Evolutionary conservation across 169 alveolate species (phyloP).

Genomic region (Plasmodium coatneyi): DNA sequence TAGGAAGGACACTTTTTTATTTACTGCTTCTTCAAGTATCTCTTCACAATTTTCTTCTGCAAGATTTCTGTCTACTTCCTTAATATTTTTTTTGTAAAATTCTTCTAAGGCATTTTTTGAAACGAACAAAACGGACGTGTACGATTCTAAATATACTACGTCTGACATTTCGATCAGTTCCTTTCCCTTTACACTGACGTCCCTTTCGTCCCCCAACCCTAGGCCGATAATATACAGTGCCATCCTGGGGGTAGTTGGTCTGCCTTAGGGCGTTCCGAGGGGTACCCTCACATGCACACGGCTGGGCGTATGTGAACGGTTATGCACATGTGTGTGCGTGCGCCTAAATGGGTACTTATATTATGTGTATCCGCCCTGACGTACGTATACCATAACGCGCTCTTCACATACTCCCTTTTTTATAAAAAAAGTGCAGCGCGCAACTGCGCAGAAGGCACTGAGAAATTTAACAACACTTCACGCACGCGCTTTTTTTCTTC

Average conservation of each 20-base stretch:
- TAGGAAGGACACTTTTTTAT: slow-evolving; percentile 89
- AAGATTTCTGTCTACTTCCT: slow-evolving; percentile 95
- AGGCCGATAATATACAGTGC: slow-evolving; percentile 94
- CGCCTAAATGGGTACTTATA: neutral
- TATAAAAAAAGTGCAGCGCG: neutral
- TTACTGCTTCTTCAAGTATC: slow-evolving; percentile 91
- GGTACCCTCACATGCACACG: neutral
- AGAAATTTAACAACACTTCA: neutral
- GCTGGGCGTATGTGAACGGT: neutral
- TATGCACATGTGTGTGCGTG: neutral
- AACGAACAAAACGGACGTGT: slow-evolving; percentile 93
- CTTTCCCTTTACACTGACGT: slow-evolving; percentile 93
- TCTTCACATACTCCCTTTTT: neutral
- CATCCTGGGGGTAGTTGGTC: slow-evolving; percentile 81
- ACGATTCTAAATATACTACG: slow-evolving; percentile 92
- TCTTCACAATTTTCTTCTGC: slow-evolving; percentile 93
- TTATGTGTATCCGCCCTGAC: neutral
- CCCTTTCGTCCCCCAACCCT: slow-evolving; percentile 95
- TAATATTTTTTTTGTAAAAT: slow-evolving; percentile 87
- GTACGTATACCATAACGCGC: neutral
- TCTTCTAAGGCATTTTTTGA: slow-evolving; percentile 82
- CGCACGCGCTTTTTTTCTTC: neutral
- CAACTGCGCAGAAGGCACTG: neutral
- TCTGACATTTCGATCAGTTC: slow-evolving; percentile 90
- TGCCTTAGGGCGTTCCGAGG: neutral